Conservation (phyloP, 2,329 filamentous ascomycete genomes). For the Phialocephala sp. region DNA sequence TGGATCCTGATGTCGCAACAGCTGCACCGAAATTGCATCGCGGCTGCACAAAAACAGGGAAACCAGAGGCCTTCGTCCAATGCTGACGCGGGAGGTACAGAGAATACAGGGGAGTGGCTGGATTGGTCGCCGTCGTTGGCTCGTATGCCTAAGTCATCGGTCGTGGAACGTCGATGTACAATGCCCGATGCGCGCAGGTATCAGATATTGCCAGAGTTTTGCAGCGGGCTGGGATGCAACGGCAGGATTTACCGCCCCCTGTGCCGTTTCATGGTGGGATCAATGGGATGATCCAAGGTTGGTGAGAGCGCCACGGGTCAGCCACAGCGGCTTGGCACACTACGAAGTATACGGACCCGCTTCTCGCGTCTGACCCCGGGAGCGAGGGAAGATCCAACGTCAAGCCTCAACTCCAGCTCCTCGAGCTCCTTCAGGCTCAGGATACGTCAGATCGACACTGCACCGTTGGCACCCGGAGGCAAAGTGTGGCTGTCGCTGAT, state of each 20-base stretch:
- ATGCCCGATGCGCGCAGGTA: not conserved
- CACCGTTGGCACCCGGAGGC: not conserved
- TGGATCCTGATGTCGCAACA: conserved; percentile 10
- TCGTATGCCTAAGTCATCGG: not conserved
- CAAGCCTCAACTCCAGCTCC: conserved; percentile 4
- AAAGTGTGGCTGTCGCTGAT: conserved; percentile 9
- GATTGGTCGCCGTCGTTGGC: not conserved
- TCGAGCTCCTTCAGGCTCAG: not conserved
- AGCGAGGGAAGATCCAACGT: not conserved
- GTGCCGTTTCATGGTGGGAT: no score
- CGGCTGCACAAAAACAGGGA: conserved; percentile 2
- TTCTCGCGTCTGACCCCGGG: not conserved
- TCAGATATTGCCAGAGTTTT: not conserved
- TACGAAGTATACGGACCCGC: no score
- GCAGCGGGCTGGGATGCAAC: not conserved
- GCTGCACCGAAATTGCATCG: not conserved
- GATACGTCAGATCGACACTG: conserved; percentile 7
- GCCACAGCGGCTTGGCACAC: conserved; percentile 5
- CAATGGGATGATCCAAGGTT: not conserved
- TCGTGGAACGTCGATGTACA: not conserved
- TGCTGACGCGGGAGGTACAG: not conserved
- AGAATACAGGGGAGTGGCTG: not conserved
- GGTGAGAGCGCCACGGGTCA: not conserved
- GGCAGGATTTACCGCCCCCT: conserved; percentile 9
- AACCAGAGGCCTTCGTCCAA: not conserved